Evolutionary conservation across 352 stramenopile species (phyloP).

Genomic region (Globisporangium acanthophoron): DNA sequence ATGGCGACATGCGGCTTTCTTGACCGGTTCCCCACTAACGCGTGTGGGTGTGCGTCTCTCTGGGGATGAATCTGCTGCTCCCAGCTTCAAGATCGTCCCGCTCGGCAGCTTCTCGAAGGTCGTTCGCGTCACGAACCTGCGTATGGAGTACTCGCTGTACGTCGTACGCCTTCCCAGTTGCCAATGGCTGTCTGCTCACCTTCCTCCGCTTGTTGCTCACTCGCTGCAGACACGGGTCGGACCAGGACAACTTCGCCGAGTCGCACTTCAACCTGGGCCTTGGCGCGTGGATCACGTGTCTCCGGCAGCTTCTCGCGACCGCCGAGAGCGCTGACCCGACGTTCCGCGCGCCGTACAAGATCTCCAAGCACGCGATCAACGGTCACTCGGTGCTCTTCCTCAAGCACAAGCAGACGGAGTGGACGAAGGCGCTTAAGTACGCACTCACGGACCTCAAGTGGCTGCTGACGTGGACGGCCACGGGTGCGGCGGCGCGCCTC

Average conservation of each 20-base stretch:
- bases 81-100: slow-evolving; percentile 82
- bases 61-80: neutral
- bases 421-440: slow-evolving; percentile 85
- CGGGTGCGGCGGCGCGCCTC: slow-evolving; percentile 28
- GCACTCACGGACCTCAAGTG: slow-evolving; percentile 84
- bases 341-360: slow-evolving; percentile 76
- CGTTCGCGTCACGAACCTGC: slow-evolving; percentile 63
- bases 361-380: slow-evolving; percentile 66
- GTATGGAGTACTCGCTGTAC: slow-evolving; percentile 82
- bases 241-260: slow-evolving; percentile 80
- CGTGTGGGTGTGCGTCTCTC: neutral
- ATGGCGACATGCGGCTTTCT: too few species aligned
- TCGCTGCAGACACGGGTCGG: slow-evolving; percentile 60
- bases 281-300: slow-evolving; percentile 70
- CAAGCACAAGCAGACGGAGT: slow-evolving; percentile 80
- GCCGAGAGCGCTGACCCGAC: slow-evolving; percentile 49
- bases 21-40: slow-evolving; percentile 3
- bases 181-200: neutral
- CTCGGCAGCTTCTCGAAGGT: slow-evolving; percentile 87
- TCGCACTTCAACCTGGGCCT: slow-evolving; percentile 85
- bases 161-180: slow-evolving; percentile 12
- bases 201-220: slow-evolving; percentile 15
- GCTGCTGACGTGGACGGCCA: slow-evolving; percentile 56
- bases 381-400: slow-evolving; percentile 66
- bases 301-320: slow-evolving; percentile 59